phyloP scores from a whole-genome alignment of 345 rosid genomes.

The Anastatica hierochuntica region DNA sequence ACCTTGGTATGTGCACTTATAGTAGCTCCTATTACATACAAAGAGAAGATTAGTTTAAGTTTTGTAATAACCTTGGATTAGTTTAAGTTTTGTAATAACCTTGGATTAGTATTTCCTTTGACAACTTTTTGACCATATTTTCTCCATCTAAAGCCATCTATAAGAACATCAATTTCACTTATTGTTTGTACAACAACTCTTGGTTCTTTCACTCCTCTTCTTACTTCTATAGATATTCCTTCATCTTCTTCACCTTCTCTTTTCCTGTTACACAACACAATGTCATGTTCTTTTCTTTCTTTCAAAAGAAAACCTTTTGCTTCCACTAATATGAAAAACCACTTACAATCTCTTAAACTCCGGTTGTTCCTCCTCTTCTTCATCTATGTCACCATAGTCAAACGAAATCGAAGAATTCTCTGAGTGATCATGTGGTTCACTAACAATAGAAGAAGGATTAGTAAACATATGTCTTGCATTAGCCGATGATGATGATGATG shows the following conservation, averaged over 20 bases:
- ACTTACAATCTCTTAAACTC: slow-evolving; percentile 84
- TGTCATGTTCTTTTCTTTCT: too few species aligned
- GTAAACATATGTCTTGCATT: slow-evolving; percentile 28
- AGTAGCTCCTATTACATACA: slow-evolving; percentile 78
- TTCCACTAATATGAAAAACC: too few species aligned
- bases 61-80: too few species aligned
- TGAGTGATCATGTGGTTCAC: slow-evolving; percentile 45
- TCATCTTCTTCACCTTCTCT: slow-evolving; percentile 66
- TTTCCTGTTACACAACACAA: slow-evolving; percentile 45
- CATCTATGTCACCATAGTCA: slow-evolving; percentile 56
- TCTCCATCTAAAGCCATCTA: slow-evolving; percentile 97
- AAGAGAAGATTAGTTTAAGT: neutral
- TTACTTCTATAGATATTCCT: slow-evolving; percentile 67
- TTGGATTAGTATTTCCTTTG: slow-evolving; percentile 96
- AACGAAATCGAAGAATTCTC: slow-evolving; percentile 77
- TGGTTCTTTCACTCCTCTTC: slow-evolving; percentile 86
- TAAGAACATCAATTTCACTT: slow-evolving; percentile 88
- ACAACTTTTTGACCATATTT: slow-evolving; percentile 98
- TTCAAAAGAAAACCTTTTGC: neutral
- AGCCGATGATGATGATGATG: slow-evolving; percentile 23
- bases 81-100: slow-evolving; percentile 34
- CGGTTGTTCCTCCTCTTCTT: slow-evolving; percentile 66
- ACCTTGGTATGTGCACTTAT: slow-evolving; percentile 74
- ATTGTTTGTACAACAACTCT: slow-evolving; percentile 95
- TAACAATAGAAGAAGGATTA: slow-evolving; percentile 19